Evolutionary conservation across 768 basidiomycete species (phyloP).

Genomic region (Boletus rex-veris): DNA sequence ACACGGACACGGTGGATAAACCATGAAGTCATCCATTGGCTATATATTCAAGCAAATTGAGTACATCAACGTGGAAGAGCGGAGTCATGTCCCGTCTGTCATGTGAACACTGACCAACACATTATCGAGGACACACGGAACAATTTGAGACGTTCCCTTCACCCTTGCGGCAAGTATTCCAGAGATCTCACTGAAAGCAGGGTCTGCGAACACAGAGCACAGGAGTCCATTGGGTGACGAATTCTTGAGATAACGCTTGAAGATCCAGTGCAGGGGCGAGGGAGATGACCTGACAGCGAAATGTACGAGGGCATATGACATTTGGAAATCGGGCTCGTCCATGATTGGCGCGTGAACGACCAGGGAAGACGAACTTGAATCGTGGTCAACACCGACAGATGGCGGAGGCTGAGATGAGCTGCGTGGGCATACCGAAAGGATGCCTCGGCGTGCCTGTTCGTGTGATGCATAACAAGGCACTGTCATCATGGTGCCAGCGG

Average conservation of each 20-base stretch:
- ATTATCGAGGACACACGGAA: slow-evolving; percentile 10
- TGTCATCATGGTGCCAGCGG: slow-evolving; percentile 19
- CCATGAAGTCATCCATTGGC: slow-evolving; percentile 52
- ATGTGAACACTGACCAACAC: slow-evolving; percentile 30
- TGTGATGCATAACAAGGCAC: slow-evolving; percentile 11
- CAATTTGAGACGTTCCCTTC: slow-evolving; percentile 7
- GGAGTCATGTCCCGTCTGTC: slow-evolving; percentile 12
- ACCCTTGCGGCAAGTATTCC: slow-evolving; percentile 11
- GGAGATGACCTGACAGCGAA: slow-evolving; percentile 26
- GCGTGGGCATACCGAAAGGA: slow-evolving; percentile 1
- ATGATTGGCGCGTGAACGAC: slow-evolving; percentile 40
- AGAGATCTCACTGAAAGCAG: slow-evolving; percentile 9
- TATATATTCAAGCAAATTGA: slow-evolving; percentile 31
- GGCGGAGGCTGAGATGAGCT: slow-evolving; percentile 20
- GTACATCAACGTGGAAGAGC: slow-evolving; percentile 15
- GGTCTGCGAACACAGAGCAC: slow-evolving; percentile 18
- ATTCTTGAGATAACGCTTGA: slow-evolving; percentile 22
- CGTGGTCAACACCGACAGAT: slow-evolving; percentile 45
- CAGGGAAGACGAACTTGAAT: slow-evolving; percentile 43
- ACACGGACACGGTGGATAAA: slow-evolving; percentile 32
- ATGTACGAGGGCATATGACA: slow-evolving; percentile 23
- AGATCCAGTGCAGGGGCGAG: slow-evolving; percentile 7
- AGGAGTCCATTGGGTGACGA: slow-evolving; percentile 13
- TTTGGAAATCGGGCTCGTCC: slow-evolving; percentile 2
- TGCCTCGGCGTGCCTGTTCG: slow-evolving; percentile 27